These are phyloP conservation scores for Pulveroboletus frians DNA, from an alignment of 768 basidiomycete species.

Conservation along the genomic window DNA sequence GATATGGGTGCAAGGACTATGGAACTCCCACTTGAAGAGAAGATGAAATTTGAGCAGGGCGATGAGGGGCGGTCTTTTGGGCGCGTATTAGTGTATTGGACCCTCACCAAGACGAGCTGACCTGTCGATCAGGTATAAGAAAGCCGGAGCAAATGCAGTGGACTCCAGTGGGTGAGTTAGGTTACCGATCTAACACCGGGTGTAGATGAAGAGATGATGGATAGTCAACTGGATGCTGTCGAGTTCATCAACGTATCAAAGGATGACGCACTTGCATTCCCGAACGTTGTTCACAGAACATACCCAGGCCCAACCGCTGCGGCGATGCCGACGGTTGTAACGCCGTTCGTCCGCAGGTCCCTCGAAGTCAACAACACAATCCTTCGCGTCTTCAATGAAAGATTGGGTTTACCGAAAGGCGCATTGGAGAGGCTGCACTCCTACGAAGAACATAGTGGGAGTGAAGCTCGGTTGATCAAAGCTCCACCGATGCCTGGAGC, in stretches of 20 bases:
- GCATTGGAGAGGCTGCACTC: slow-evolving; percentile 41
- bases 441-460: slow-evolving; percentile 45
- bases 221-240: slow-evolving; percentile 39
- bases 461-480: slow-evolving; percentile 53
- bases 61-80: slow-evolving; percentile 39
- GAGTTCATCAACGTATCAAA: slow-evolving; percentile 67
- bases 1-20: slow-evolving; percentile 39
- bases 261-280: slow-evolving; percentile 64
- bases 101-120: neutral
- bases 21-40: slow-evolving; percentile 38
- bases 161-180: slow-evolving; percentile 46
- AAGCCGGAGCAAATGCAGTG: slow-evolving; percentile 55
- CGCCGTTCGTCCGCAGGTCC: slow-evolving; percentile 55
- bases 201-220: neutral
- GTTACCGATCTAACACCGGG: neutral
- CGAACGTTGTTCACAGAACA: slow-evolving; percentile 43
- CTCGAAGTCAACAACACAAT: slow-evolving; percentile 50
- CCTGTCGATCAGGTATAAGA: slow-evolving; percentile 46
- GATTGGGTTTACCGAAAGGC: slow-evolving; percentile 48
- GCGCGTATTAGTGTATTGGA: slow-evolving; percentile 7
- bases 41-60: slow-evolving; percentile 40
- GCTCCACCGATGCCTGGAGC: slow-evolving; percentile 37
- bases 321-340: slow-evolving; percentile 45
- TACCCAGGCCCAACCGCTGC: slow-evolving; percentile 53
- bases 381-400: slow-evolving; percentile 53